Conservation (phyloP, 2,329 filamentous ascomycete genomes). For the Fusarium veterinarium region DNA sequence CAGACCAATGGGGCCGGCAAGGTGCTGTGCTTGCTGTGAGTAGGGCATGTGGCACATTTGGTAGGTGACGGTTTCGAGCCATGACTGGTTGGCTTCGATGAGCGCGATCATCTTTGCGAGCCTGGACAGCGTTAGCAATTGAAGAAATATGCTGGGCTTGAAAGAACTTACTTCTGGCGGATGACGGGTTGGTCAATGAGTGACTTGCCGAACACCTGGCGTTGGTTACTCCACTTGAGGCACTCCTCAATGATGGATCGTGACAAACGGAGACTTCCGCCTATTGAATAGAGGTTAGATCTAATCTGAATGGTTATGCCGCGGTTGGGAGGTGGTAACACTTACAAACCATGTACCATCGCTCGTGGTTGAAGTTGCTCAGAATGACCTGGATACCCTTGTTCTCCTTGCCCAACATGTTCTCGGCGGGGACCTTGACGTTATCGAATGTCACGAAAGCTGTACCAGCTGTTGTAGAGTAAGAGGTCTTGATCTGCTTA, state of each 20-base stretch:
- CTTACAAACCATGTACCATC: conserved; percentile 78
- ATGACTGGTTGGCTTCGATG: conserved; percentile 84
- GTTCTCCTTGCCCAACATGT: conserved; percentile 84
- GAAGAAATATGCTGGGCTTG: background rate
- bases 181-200: conserved; percentile 87
- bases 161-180: conserved; percentile 72
- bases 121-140: conserved; percentile 50
- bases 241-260: conserved; percentile 83
- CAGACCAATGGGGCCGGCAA: conserved; percentile 84
- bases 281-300: conserved; percentile 41
- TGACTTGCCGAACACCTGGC: conserved; percentile 84
- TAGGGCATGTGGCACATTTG: conserved; percentile 91
- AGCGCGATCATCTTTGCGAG: conserved; percentile 89
- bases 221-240: conserved; percentile 89
- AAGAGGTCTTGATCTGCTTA: conserved; percentile 82
- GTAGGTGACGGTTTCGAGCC: conserved; percentile 86
- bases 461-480: conserved; percentile 82
- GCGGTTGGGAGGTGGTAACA: conserved; percentile 15
- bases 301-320: background rate
- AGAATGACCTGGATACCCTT: conserved; percentile 88
- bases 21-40: conserved; percentile 76
- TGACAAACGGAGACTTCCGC: conserved; percentile 71
- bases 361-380: conserved; percentile 90
- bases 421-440: conserved; percentile 83
- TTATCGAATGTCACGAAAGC: conserved; percentile 86